Evolutionary conservation across 805 yeast genomes (phyloP).

Genomic region (Saturnispora hagleri): DNA sequence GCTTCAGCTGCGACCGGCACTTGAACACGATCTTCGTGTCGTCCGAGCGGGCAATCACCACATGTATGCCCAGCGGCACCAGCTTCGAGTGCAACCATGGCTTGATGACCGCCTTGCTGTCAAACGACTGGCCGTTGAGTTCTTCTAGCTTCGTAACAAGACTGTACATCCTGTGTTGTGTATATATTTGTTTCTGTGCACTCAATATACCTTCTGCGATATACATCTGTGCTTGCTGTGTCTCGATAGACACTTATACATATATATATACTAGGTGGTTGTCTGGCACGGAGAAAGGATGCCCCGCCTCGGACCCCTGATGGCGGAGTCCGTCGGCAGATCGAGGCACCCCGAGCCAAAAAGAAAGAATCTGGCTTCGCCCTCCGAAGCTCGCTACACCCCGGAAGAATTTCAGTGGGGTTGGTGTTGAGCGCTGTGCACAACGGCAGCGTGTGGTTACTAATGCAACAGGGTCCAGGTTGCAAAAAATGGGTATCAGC

Average conservation of each 20-base stretch:
- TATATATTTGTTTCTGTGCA: too few relatives aligned
- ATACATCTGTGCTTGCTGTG: too few relatives aligned
- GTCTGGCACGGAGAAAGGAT: not conserved
- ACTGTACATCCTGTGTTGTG: too few relatives aligned
- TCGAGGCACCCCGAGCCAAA: not conserved
- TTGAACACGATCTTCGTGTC: conserved; percentile 51
- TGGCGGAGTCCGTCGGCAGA: not conserved
- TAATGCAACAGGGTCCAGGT: too few relatives aligned
- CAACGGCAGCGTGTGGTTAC: too few relatives aligned
- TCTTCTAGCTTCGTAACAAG: not conserved
- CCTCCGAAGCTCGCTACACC: not conserved
- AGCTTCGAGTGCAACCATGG: conserved; percentile 51
- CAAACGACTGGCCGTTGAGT: conserved; percentile 21
- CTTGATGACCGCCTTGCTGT: conserved; percentile 42
- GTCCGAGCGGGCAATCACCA: conserved; percentile 58
- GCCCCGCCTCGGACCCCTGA: conserved; percentile 1
- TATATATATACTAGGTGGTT: not conserved
- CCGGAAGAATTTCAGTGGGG: not conserved
- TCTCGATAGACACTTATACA: too few relatives aligned
- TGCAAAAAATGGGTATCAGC: too few relatives aligned
- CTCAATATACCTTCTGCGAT: too few relatives aligned
- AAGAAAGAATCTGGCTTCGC: not conserved
- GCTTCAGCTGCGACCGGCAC: conserved; percentile 34
- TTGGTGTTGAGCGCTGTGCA: too few relatives aligned
- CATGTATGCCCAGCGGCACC: conserved; percentile 39